phyloP scores from a whole-genome alignment of 2,329 filamentous ascomycete species.

The Atkinsonella texensis region DNA sequence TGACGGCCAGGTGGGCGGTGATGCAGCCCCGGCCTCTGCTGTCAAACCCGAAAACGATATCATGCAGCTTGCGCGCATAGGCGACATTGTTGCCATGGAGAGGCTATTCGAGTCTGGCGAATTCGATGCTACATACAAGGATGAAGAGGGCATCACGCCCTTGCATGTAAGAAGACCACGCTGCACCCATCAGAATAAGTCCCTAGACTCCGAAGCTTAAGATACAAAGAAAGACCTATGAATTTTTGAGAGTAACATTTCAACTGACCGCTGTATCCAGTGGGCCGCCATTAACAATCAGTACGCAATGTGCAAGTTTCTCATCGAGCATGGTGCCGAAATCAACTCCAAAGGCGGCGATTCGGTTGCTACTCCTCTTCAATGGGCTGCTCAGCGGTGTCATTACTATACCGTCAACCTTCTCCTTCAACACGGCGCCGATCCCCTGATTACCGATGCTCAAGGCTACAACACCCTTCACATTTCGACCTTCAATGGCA shows the following conservation, averaged over 20 bases:
- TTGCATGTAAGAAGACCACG: constrained; percentile 57
- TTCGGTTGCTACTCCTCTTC: constrained; percentile 81
- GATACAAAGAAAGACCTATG: neutral
- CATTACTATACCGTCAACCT: constrained; percentile 96
- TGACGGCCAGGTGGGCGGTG: constrained; percentile 10
- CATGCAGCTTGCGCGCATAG: constrained; percentile 87
- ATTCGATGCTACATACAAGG: constrained; percentile 69
- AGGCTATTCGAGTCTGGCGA: constrained; percentile 77
- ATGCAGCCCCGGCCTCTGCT: neutral
- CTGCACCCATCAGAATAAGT: too few species aligned
- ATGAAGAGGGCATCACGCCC: constrained; percentile 90
- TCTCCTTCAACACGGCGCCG: constrained; percentile 79
- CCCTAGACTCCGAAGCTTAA: neutral
- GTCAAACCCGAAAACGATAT: constrained; percentile 55
- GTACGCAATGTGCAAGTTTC: constrained; percentile 91
- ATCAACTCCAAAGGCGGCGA: constrained; percentile 95
- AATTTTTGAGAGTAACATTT: neutral
- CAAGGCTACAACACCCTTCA: constrained; percentile 98
- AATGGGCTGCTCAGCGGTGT: constrained; percentile 94
- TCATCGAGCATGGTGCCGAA: constrained; percentile 73
- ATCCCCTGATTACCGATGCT: constrained; percentile 81
- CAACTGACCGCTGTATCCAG: constrained; percentile 30
- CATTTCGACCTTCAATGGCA: constrained; percentile 93
- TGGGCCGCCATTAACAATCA: constrained; percentile 99
- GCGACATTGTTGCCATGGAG: constrained; percentile 78